Percentiles rank a stretch among this genome's conserved stretches.
phyloP scores from a whole-genome alignment of 2,329 filamentous ascomycete species.

The Ophiognomonia clavigignenti-juglandacearum region DNA sequence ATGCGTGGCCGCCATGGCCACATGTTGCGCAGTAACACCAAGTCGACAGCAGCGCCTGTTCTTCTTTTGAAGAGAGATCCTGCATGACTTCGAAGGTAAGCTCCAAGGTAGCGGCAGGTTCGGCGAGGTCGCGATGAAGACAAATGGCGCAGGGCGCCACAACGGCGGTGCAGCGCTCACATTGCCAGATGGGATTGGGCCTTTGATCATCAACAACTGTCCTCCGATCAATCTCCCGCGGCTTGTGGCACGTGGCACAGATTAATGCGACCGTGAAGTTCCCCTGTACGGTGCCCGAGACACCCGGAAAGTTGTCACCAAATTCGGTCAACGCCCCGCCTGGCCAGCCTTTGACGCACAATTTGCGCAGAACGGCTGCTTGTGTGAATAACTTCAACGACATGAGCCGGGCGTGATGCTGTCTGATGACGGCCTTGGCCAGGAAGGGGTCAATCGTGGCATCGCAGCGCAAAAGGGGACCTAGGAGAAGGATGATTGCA shows the following conservation, averaged over 20 bases:
- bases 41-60: slow-evolving; percentile 30
- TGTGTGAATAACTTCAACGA: slow-evolving; percentile 56
- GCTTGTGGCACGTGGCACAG: slow-evolving; percentile 53
- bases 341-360: slow-evolving; percentile 55
- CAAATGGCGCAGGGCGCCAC: slow-evolving; percentile 58
- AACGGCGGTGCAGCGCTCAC: slow-evolving; percentile 47
- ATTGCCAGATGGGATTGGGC: slow-evolving; percentile 45
- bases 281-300: slow-evolving; percentile 51
- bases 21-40: slow-evolving; percentile 64
- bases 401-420: slow-evolving; percentile 57
- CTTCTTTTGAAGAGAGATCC: too few relatives aligned
- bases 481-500: slow-evolving; percentile 55
- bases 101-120: slow-evolving; percentile 23
- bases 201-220: neutral
- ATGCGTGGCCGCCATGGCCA: slow-evolving; percentile 57
- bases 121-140: slow-evolving; percentile 44
- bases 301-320: slow-evolving; percentile 49
- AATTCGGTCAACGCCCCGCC: slow-evolving; percentile 41
- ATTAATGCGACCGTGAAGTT: slow-evolving; percentile 48
- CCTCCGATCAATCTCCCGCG: slow-evolving; percentile 40
- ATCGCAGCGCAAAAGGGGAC: slow-evolving; percentile 48
- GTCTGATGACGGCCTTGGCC: slow-evolving; percentile 50
- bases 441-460: slow-evolving; percentile 51
- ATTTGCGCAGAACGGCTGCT: slow-evolving; percentile 55
- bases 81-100: neutral